These are phyloP conservation scores for Rhododendron williamsianum DNA, from an alignment of 148 eudicot genomes.

Conservation along the genomic window DNA sequence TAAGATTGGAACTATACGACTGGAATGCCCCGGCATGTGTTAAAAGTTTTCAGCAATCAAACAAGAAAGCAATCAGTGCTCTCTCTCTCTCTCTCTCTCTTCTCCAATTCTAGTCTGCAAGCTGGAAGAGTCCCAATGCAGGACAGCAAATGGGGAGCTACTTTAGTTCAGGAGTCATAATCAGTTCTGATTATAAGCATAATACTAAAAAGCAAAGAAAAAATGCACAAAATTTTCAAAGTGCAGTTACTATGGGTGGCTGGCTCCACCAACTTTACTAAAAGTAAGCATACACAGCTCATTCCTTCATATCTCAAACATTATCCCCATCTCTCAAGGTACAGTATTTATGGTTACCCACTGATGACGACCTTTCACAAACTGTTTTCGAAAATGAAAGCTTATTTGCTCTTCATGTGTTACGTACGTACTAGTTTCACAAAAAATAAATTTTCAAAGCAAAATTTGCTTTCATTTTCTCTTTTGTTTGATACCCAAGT, in stretches of 20 bases:
- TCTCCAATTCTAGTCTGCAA: not conserved
- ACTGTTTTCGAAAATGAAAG: not conserved
- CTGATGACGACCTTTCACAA: not conserved
- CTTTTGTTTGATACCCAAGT: not conserved
- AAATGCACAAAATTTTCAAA: not conserved
- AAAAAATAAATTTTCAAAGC: no score
- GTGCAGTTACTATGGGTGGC: constrained; percentile 2
- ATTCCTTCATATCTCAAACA: not conserved
- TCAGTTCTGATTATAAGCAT: not conserved
- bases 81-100: not conserved
- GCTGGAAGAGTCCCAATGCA: not conserved
- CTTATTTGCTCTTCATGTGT: not conserved
- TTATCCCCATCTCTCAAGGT: not conserved
- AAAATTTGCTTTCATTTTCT: no score
- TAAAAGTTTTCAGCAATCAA: not conserved
- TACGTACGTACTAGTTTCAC: not conserved
- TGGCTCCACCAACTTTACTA: constrained; percentile 9
- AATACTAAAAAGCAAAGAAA: not conserved
- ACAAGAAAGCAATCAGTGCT: not conserved
- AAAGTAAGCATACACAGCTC: constrained; percentile 2
- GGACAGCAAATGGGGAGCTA: not conserved
- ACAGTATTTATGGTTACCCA: not conserved
- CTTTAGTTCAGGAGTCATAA: not conserved
- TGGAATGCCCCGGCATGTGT: not conserved
- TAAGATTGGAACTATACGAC: not conserved